Evolutionary conservation across 2,329 filamentous ascomycete genomes (phyloP), one percentile per base, ranked within the genome.

Genomic region (Scedosporium dehoogii): DNA sequence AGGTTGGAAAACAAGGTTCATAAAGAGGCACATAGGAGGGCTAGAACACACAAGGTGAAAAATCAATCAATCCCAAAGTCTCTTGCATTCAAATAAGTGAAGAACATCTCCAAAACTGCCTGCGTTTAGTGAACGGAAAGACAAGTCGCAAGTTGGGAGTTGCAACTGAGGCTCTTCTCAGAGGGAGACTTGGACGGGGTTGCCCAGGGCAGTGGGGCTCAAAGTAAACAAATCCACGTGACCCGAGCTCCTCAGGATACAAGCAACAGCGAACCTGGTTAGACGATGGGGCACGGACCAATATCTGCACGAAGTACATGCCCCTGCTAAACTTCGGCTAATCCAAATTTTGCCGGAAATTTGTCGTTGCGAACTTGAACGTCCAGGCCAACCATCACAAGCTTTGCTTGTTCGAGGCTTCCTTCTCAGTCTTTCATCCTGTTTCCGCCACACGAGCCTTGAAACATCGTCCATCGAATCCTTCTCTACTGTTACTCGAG

Each of bases 171-270:
- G 21, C 18, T 18, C 51, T 25, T 18, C 41, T 7, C 10, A 23
- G 14, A 58, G 23, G 59, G 38, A n/a, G 59, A 51, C 51, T 42
- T 42, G 10, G 59, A 7, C 38, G 6, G 29, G 27, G 59, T 60
- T 60, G 59, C 59, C 59, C 59, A 55, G 59, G 59, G 27, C 55
- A 58, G 55, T 38, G 55, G 27, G 27, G 25, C 51, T 5, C 29
- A 29, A 61, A 61, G 59, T 61, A 61, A 61, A 61, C 59, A 61
- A 61, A 61, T 21, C 25, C 59, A 61, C 59, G 59, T 61, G 59
- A n/a, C 53, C 18, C 23, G 1, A 23, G 4, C 16, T 38, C 7
- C n/a, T n/a, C 38, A 14, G n/a, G 38, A 4, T 12, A 38, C 33
- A 38, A 38, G 29, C 9, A 12, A 14, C 33, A 3, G 9, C 10